These are phyloP conservation scores for Xylaria grammica DNA, from an alignment of 495 filamentous ascomycete genomes.

Conservation along the genomic window DNA sequence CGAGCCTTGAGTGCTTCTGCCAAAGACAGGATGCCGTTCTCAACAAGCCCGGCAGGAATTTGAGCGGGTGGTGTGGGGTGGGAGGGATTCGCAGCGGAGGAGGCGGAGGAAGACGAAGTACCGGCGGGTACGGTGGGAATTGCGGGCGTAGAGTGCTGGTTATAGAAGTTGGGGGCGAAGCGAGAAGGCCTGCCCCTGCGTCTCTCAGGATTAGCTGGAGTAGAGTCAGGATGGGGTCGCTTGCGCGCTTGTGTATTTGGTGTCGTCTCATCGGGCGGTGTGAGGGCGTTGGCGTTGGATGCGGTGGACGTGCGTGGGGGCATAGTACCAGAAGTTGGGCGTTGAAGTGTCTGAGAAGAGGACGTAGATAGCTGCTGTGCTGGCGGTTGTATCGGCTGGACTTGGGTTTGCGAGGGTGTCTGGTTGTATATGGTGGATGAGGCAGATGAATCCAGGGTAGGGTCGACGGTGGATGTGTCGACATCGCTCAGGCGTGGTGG, in stretches of 20 bases:
- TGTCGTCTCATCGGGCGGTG: slow-evolving; percentile 53
- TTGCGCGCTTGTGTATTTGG: slow-evolving; percentile 39
- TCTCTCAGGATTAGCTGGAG: slow-evolving; percentile 41
- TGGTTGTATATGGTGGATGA: slow-evolving; percentile 26
- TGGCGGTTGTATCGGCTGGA: slow-evolving; percentile 22
- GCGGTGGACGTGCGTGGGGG: slow-evolving; percentile 39
- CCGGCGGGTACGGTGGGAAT: slow-evolving; percentile 17
- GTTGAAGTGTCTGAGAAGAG: slow-evolving; percentile 28
- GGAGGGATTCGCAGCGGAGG: slow-evolving; percentile 6
- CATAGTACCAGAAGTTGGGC: slow-evolving; percentile 35
- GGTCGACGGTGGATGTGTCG: slow-evolving; percentile 29
- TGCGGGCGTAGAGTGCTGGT: slow-evolving; percentile 26
- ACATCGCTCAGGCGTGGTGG: slow-evolving; percentile 27
- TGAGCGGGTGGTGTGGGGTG: slow-evolving; percentile 17
- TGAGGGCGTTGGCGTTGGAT: slow-evolving; percentile 47
- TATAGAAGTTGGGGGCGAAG: slow-evolving; percentile 38
- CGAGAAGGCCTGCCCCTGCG: slow-evolving; percentile 47
- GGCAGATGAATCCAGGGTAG: slow-evolving; percentile 26
- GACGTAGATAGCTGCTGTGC: slow-evolving; percentile 21
- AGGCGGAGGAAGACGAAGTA: slow-evolving; percentile 17
- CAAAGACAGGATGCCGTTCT: slow-evolving; percentile 39
- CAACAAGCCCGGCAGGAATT: slow-evolving; percentile 24
- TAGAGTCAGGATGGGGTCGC: slow-evolving; percentile 29
- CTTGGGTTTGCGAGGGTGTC: slow-evolving; percentile 28
- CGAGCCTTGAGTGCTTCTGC: slow-evolving; percentile 42